These are phyloP conservation scores for Draba incana DNA, from an alignment of 345 rosid species.

Conservation along the genomic window DNA sequence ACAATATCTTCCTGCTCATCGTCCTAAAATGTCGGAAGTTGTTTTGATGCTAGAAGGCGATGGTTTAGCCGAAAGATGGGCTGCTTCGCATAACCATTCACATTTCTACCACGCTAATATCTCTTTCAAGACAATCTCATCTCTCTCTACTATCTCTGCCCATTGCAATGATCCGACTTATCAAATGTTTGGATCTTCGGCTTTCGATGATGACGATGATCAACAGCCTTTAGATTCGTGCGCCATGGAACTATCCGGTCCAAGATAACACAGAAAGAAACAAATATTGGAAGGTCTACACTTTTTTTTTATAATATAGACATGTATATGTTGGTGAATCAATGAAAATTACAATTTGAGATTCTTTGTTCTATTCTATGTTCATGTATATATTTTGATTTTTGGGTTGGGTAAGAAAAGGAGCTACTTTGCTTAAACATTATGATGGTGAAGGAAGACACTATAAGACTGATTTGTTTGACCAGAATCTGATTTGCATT, in stretches of 20 bases:
- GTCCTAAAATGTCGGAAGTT: constrained; percentile 91
- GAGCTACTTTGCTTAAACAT: constrained; percentile 8
- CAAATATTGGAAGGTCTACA: constrained; percentile 23
- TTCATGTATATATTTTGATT: constrained; percentile 29
- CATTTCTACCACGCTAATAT: constrained; percentile 45
- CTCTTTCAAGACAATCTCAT: constrained; percentile 44
- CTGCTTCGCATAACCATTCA: constrained; percentile 65
- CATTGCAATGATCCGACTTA: constrained; percentile 55
- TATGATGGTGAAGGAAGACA: constrained; percentile 22
- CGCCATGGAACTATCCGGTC: constrained; percentile 97
- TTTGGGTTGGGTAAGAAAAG: too few relatives aligned
- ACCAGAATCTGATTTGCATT: constrained; percentile 35
- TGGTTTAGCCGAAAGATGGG: constrained; percentile 95
- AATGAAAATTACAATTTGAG: constrained; percentile 8
- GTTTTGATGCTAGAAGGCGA: constrained; percentile 96
- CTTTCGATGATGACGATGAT: constrained; percentile 80
- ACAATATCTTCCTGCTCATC: constrained; percentile 81
- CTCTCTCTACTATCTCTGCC: constrained; percentile 27
- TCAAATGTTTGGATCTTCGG: constrained; percentile 72
- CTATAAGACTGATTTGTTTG: constrained; percentile 27
- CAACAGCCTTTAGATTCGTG: constrained; percentile 72
- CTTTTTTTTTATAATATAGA: constrained; percentile 36
- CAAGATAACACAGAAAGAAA: constrained; percentile 54
- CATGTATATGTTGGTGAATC: constrained; percentile 36
- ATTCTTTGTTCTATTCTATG: constrained; percentile 16